Percentiles rank a stretch among this genome's conserved stretches.
Conservation (phyloP, 1,139 yeast genomes). For the Nakaseomyces bracarensis region DNA sequence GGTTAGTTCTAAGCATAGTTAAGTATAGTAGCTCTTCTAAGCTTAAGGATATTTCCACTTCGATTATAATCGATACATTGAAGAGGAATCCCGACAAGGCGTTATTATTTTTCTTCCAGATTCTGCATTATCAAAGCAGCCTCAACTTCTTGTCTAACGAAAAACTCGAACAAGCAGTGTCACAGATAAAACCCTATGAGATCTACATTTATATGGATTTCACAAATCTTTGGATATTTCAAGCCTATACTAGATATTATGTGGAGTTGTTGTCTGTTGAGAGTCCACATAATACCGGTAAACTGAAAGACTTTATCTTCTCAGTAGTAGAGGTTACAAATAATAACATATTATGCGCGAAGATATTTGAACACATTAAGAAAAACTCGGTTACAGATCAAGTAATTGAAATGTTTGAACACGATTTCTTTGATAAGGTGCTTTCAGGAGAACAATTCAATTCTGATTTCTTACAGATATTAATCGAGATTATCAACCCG, state of each 20-base stretch:
- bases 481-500: conserved; percentile 22
- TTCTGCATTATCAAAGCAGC: conserved; percentile 12
- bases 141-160: not conserved
- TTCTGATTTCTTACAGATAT: conserved; percentile 15
- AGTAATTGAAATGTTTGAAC: conserved; percentile 22
- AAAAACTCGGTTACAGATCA: conserved; percentile 13
- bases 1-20: conserved; percentile 16
- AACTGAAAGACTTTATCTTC: conserved; percentile 16
- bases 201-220: conserved; percentile 23
- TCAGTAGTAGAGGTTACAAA: conserved; percentile 19
- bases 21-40: conserved; percentile 19
- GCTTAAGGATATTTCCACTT: conserved; percentile 12
- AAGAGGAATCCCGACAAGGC: conserved; percentile 9
- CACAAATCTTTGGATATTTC: conserved; percentile 29
- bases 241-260: conserved; percentile 22
- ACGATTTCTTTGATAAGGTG: conserved; percentile 22
- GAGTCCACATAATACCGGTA: conserved; percentile 4
- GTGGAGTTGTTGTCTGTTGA: conserved; percentile 11
- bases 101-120: conserved; percentile 15
- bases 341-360: conserved; percentile 23
- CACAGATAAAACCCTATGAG: conserved; percentile 6
- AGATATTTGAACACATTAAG: conserved; percentile 23
- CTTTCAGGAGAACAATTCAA: conserved; percentile 11
- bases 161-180: not conserved
- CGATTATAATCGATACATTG: conserved; percentile 15